phyloP scores from a whole-genome alignment of 495 filamentous ascomycete genomes.

The Tuber aestivum region DNA sequence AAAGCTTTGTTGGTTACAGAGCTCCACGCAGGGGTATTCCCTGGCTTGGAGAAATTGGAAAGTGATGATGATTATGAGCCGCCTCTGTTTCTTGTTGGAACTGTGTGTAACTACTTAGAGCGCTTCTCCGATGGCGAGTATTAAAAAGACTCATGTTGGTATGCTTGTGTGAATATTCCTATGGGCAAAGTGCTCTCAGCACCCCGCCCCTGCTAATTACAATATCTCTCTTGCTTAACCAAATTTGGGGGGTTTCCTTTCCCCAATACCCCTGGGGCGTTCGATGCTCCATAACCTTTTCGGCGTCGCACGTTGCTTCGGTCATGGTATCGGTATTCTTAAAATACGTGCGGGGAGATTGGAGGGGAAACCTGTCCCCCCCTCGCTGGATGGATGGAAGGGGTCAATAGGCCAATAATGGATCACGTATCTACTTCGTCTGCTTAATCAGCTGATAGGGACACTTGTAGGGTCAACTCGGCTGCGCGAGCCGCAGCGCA shows the following conservation, averaged over 20 bases:
- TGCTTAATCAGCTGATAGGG: background rate
- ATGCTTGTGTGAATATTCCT: background rate
- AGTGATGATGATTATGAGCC: background rate
- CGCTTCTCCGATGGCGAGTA: no score
- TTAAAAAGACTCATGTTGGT: background rate
- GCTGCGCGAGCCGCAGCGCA: background rate
- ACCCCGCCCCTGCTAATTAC: no score
- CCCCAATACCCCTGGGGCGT: background rate
- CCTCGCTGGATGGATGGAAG: background rate
- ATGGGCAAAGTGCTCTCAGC: no score
- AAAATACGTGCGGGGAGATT: background rate
- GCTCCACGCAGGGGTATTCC: background rate
- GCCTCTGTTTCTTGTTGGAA: background rate
- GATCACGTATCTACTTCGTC: background rate
- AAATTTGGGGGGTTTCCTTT: no score
- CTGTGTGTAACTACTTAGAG: background rate
- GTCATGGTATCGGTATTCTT: background rate
- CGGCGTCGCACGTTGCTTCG: background rate
- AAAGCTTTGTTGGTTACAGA: background rate
- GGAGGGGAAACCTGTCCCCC: background rate
- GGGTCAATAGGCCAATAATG: background rate
- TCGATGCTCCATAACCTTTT: background rate
- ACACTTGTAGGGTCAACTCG: background rate
- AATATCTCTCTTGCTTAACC: no score
- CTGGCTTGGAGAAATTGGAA: background rate